Conservation (phyloP, 2,329 filamentous ascomycete species). For the Periconia digitata region DNA sequence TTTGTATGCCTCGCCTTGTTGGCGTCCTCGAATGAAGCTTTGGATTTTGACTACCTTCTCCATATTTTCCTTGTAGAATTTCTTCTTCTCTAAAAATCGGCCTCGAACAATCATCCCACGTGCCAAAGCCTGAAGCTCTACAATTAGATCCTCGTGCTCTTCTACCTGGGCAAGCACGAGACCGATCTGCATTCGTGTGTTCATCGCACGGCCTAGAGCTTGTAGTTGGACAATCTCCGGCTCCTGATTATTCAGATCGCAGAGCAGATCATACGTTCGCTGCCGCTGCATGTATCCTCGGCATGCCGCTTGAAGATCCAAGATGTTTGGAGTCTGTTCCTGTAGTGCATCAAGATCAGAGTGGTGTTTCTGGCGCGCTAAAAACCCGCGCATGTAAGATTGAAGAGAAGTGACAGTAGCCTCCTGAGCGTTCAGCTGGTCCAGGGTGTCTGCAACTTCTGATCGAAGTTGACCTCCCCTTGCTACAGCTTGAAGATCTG, state of each 20-base stretch:
- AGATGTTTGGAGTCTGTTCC: constrained; percentile 59
- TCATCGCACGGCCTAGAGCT: constrained; percentile 74
- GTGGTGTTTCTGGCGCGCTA: constrained; percentile 47
- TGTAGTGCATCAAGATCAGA: constrained; percentile 57
- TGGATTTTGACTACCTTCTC: constrained; percentile 98
- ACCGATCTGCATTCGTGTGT: constrained; percentile 73
- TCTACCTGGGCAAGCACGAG: constrained; percentile 76
- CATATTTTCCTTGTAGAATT: constrained; percentile 95
- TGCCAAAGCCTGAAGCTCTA: constrained; percentile 72
- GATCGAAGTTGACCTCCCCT: constrained; percentile 39
- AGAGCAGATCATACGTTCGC: constrained; percentile 63
- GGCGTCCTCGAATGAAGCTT: constrained; percentile 90
- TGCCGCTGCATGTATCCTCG: constrained; percentile 68
- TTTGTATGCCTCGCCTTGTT: constrained; percentile 98
- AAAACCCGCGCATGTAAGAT: constrained; percentile 53
- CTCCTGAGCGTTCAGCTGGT: constrained; percentile 50
- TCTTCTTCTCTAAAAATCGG: constrained; percentile 80
- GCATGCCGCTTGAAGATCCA: constrained; percentile 65
- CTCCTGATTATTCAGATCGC: constrained; percentile 69
- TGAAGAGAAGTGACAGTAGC: constrained; percentile 53
- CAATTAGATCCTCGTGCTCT: constrained; percentile 75
- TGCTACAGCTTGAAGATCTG: constrained; percentile 45
- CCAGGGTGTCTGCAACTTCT: constrained; percentile 32
- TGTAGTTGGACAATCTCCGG: constrained; percentile 71
- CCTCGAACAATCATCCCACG: constrained; percentile 73